These are phyloP conservation scores for Cladorrhinum sp. DNA, from an alignment of 2,329 filamentous ascomycete species.

Conservation along the genomic window DNA sequence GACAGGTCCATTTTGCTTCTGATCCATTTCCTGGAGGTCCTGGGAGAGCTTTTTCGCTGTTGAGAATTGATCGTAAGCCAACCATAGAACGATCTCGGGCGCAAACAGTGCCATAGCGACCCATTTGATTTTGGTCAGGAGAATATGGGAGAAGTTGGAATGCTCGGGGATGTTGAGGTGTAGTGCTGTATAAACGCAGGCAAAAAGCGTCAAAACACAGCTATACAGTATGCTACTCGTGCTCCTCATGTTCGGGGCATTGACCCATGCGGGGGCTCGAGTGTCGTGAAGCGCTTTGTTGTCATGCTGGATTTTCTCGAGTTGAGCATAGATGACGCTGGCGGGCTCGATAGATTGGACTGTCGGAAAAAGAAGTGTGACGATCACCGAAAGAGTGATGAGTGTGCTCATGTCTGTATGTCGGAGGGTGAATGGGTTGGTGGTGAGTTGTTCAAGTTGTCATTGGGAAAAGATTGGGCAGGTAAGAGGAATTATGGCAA, in stretches of 20 bases:
- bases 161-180: constrained; percentile 17
- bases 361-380: not conserved
- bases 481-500: too few species aligned
- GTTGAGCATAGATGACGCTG: not conserved
- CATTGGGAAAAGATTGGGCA: too few species aligned
- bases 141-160: not conserved
- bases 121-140: constrained; percentile 7
- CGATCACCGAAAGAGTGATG: not conserved
- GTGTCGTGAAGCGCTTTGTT: constrained; percentile 3
- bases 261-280: constrained; percentile 11
- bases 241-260: constrained; percentile 7
- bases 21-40: not conserved
- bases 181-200: constrained; percentile 18
- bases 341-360: not conserved
- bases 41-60: constrained; percentile 1
- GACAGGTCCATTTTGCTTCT: not conserved
- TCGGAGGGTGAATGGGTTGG: too few species aligned
- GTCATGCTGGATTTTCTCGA: constrained; percentile 2
- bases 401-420: not conserved
- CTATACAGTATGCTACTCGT: constrained; percentile 13
- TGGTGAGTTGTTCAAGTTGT: too few species aligned
- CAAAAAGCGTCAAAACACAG: constrained; percentile 8
- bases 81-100: constrained; percentile 14
- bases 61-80: constrained; percentile 6
- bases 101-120: constrained; percentile 1